A percentile compares a stretch with the other conserved stretches of the same genome.
phyloP scores from a whole-genome alignment of 805 yeast species.

The Candida qinlingensis region DNA sequence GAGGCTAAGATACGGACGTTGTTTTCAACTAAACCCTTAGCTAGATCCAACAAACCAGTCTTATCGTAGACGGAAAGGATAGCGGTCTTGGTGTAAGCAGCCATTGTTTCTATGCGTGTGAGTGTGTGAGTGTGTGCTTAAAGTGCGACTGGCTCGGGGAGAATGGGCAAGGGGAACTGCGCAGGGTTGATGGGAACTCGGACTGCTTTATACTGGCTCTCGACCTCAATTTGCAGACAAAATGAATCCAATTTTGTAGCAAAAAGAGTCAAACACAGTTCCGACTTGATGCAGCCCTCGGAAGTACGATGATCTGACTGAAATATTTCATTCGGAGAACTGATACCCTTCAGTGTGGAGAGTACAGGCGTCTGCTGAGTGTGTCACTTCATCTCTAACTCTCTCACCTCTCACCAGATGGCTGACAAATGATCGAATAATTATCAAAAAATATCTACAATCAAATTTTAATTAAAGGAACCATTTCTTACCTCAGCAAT shows the following conservation, averaged over 20 bases:
- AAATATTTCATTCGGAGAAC: neutral
- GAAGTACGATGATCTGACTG: neutral
- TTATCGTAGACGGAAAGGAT: slow-evolving; percentile 96
- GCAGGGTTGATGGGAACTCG: slow-evolving; percentile 1
- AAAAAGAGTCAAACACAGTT: slow-evolving; percentile 8
- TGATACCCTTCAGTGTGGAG: neutral
- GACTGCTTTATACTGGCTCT: neutral
- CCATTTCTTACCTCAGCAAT: slow-evolving; percentile 2
- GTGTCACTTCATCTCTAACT: too few relatives aligned
- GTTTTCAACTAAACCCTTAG: slow-evolving; percentile 87
- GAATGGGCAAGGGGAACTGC: neutral
- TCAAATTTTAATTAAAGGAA: neutral
- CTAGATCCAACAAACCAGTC: slow-evolving; percentile 92
- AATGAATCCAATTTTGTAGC: slow-evolving; percentile 9
- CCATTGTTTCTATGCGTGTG: slow-evolving; percentile 13
- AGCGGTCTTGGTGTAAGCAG: slow-evolving; percentile 67
- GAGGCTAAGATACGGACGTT: slow-evolving; percentile 91
- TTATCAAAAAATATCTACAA: too few relatives aligned
- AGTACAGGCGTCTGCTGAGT: neutral
- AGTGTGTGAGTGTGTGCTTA: neutral
- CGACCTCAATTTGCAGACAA: neutral
- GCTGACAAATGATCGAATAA: neutral
- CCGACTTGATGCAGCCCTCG: neutral
- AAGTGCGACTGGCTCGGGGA: neutral
- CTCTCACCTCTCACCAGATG: too few relatives aligned